Base-by-base conservation (phyloP, 2,329 filamentous ascomycete genomes). In the Botrytis byssoidea region DNA sequence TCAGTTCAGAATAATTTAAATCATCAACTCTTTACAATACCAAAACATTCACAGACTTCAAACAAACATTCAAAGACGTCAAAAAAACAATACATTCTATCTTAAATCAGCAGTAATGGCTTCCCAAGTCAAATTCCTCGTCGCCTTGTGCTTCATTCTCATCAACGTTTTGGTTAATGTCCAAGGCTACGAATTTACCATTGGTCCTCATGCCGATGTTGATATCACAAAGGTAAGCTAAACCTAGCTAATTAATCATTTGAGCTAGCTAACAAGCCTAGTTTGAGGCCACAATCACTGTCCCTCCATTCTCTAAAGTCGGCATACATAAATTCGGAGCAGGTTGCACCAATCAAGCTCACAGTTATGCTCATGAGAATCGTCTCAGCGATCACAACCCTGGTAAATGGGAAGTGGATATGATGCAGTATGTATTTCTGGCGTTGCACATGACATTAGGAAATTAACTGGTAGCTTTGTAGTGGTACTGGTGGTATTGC, bases 221-320 rank as follows among this genome's bases (percentile, higher is more conserved):
- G 10, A n/a, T 14, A 69, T 69, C 7, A 14, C n/a, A 14, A 69
- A 57, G 37, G 66, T 42, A 42, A 69, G 12, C 9, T 16, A 32
- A 32, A 3, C 5, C 37, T 12, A 1, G 4, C 18, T 18, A 0
- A 42, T 29, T 32, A 3, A 22, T 42, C 55, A 14, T 57, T 32
- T 25, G 18, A 57, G n/a, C 18, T 32, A 42, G 18, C 48, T 69
- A 25, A 70, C 6, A 32, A 42, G 12, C 51, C 1, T n/a, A 78
- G 77, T 77, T 75, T 37, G 72, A 75, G 70, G 72, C 66, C 10
- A 77, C 76, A 22, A 59, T 78, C 55, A 70, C 74, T 5, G 76
- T 79, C 7, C 77, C 77, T 25, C 59, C 73, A 32, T 69, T 77
- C 25, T 76, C 76, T 22, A 48, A 71, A 25, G n/a, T 20, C 22